phyloP scores from a whole-genome alignment of 192 early-diverging fungal species.

The Linnemannia zychae region DNA sequence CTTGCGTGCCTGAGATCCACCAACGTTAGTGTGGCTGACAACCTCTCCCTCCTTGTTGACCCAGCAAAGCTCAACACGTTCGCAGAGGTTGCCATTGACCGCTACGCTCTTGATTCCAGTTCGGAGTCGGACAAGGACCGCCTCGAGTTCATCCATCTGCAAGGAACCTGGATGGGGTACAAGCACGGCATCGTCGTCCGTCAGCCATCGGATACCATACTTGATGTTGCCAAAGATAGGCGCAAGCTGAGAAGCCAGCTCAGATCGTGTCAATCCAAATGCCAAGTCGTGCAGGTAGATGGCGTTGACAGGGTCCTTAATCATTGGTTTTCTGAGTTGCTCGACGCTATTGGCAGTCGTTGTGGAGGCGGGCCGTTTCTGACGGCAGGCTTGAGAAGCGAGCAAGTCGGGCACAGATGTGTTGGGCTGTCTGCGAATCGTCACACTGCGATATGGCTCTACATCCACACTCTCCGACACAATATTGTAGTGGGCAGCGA shows the following conservation, averaged over 20 bases:
- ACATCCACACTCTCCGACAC: slow-evolving; percentile 83
- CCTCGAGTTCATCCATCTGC: slow-evolving; percentile 67
- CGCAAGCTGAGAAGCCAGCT: slow-evolving; percentile 63
- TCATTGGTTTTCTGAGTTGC: slow-evolving; percentile 52
- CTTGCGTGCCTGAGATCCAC: slow-evolving; percentile 33
- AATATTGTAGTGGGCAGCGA: slow-evolving; percentile 82
- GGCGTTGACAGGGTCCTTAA: slow-evolving; percentile 71
- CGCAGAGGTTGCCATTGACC: slow-evolving; percentile 45
- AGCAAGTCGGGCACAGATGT: slow-evolving; percentile 41
- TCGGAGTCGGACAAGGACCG: slow-evolving; percentile 57
- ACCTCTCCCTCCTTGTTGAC: slow-evolving; percentile 66
- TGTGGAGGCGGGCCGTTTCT: slow-evolving; percentile 34
- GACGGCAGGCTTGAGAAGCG: slow-evolving; percentile 58
- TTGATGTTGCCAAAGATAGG: slow-evolving; percentile 61
- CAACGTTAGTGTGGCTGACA: slow-evolving; percentile 56
- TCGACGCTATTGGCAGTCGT: slow-evolving; percentile 26
- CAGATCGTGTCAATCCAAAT: slow-evolving; percentile 63
- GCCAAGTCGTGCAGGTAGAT: slow-evolving; percentile 66
- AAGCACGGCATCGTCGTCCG: slow-evolving; percentile 66
- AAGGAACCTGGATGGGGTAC: slow-evolving; percentile 58
- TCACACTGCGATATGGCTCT: slow-evolving; percentile 80
- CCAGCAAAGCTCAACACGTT: slow-evolving; percentile 68
- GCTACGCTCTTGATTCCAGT: slow-evolving; percentile 53
- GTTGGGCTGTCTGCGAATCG: slow-evolving; percentile 64
- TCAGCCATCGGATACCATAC: slow-evolving; percentile 63